Conservation (phyloP, 108 stramenopile genomes). For the Fragilaria crotonensis region DNA sequence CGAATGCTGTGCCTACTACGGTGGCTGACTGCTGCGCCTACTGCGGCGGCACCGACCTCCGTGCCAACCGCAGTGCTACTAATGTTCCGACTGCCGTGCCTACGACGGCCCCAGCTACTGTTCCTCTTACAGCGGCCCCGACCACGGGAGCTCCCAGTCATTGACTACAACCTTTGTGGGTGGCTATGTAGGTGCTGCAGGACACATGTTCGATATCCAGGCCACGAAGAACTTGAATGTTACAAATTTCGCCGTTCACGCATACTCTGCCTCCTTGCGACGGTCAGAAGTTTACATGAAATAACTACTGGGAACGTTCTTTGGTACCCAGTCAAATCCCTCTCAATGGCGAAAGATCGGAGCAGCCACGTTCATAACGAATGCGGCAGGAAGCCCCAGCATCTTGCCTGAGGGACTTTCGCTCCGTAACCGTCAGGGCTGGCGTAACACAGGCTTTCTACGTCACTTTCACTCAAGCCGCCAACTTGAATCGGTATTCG, state of each 20-base stretch:
- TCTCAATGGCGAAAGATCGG: conserved; percentile 1
- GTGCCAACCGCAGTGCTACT: neutral
- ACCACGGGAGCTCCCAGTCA: conserved; percentile 1
- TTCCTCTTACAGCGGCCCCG: too few species aligned
- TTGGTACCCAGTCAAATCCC: neutral
- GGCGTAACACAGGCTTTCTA: conserved; percentile 1
- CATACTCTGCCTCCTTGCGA: neutral
- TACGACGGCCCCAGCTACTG: conserved; percentile 3
- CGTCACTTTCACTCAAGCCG: neutral
- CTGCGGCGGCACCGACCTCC: too few species aligned
- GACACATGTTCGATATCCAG: conserved; percentile 3
- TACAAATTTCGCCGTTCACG: conserved; percentile 5
- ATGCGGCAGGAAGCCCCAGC: neutral
- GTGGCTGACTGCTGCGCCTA: too few species aligned
- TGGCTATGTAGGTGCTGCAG: too few species aligned
- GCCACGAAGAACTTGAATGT: neutral
- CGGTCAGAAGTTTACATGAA: neutral
- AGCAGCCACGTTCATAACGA: too few species aligned
- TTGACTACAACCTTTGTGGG: too few species aligned
- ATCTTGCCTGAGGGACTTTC: neutral
- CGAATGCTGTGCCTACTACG: too few species aligned
- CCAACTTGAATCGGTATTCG: conserved; percentile 1
- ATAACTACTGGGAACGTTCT: neutral
- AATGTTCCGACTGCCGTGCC: neutral
- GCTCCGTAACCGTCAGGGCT: neutral